These are phyloP conservation scores for Solanum stenotomum DNA, from an alignment of 257 asterid genomes.

Conservation along the genomic window DNA sequence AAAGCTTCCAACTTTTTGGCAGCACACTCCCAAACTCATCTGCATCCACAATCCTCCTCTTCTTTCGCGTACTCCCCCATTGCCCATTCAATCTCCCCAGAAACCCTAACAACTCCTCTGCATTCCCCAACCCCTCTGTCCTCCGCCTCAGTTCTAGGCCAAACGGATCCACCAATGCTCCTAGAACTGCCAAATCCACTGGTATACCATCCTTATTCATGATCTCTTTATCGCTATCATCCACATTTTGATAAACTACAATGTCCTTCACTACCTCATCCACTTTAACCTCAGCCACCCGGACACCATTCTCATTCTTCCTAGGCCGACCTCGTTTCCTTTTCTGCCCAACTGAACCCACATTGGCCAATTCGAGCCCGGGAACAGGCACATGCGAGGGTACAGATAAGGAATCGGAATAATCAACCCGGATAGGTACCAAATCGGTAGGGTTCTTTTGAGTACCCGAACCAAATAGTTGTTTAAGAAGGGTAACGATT, in stretches of 20 bases:
- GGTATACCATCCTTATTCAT: conserved; percentile 46
- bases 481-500: conserved; percentile 44
- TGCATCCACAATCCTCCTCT: conserved; percentile 75
- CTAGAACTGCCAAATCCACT: conserved; percentile 52
- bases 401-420: conserved; percentile 12
- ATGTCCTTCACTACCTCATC: conserved; percentile 2
- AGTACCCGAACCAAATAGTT: conserved; percentile 28
- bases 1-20: conserved; percentile 75
- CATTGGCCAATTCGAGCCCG: conserved; percentile 10
- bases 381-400: conserved; percentile 1
- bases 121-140: conserved; percentile 37
- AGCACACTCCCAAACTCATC: conserved; percentile 49
- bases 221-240: conserved; percentile 15
- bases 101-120: conserved; percentile 50
- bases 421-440: conserved; percentile 41
- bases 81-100: conserved; percentile 49
- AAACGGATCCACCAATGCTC: conserved; percentile 48
- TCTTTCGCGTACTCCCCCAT: conserved; percentile 81
- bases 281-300: not conserved
- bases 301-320: conserved; percentile 11
- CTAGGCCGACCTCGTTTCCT: conserved; percentile 57
- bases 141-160: conserved; percentile 39
- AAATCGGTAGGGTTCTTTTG: conserved; percentile 23
- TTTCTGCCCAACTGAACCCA: conserved; percentile 15
- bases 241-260: conserved; percentile 24